These are phyloP conservation scores for Yarrowia divulgata DNA, from an alignment of 805 yeast species.

Conservation along the genomic window DNA sequence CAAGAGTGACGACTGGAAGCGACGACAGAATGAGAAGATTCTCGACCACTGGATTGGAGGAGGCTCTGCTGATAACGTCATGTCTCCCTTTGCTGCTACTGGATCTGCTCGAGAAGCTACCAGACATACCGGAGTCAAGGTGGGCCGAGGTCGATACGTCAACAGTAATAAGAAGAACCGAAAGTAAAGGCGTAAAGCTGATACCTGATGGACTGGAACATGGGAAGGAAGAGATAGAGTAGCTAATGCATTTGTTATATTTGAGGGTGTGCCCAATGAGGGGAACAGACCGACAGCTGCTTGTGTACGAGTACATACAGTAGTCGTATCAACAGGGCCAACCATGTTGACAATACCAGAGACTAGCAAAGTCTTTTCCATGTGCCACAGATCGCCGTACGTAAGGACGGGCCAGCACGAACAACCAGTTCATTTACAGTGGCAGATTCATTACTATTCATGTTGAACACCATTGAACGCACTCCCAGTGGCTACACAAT, in stretches of 20 bases:
- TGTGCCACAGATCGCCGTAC: no score
- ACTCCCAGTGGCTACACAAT: no score
- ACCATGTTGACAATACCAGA: no score
- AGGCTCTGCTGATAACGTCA: conserved; percentile 78
- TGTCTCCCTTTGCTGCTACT: conserved; percentile 82
- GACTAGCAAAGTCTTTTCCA: no score
- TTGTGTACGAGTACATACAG: no score
- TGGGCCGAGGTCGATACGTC: conserved; percentile 85
- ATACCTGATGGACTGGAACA: no score
- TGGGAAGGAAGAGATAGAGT: conserved; percentile 6
- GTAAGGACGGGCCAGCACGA: no score
- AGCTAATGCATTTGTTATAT: conserved; percentile 4
- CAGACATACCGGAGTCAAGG: conserved; percentile 68
- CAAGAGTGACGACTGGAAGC: conserved; percentile 86
- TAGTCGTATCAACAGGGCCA: no score
- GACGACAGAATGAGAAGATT: conserved; percentile 83
- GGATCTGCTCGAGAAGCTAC: conserved; percentile 59
- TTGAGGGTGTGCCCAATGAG: neutral
- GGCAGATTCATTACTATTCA: no score
- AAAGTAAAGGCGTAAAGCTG: neutral
- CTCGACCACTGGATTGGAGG: conserved; percentile 92
- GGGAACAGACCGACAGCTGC: no score
- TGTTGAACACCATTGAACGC: no score
- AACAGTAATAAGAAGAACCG: conserved; percentile 60
- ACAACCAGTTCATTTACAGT: no score